phyloP scores from a whole-genome alignment of 805 yeast species.

The Metschnikowia peoriensis region DNA sequence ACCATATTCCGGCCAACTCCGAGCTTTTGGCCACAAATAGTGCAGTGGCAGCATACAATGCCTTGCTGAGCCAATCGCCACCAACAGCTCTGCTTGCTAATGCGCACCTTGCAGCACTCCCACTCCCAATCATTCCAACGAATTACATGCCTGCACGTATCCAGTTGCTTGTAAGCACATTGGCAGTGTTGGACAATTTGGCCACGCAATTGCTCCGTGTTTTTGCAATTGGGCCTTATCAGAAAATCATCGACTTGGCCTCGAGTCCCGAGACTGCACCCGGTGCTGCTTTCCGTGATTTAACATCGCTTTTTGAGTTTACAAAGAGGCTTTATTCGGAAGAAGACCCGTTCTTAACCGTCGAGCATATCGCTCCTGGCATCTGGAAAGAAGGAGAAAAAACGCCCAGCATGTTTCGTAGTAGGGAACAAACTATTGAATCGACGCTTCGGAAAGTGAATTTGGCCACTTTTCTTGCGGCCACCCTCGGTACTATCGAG shows the following conservation, averaged over 20 bases:
- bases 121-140: slow-evolving; percentile 57
- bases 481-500: slow-evolving; percentile 79
- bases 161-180: slow-evolving; percentile 61
- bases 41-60: slow-evolving; percentile 43
- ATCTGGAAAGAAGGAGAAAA: slow-evolving; percentile 63
- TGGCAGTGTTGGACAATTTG: slow-evolving; percentile 78
- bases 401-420: slow-evolving; percentile 56
- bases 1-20: slow-evolving; percentile 38
- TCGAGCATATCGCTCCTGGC: slow-evolving; percentile 69
- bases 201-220: slow-evolving; percentile 76
- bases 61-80: slow-evolving; percentile 39
- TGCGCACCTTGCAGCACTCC: slow-evolving; percentile 61
- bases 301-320: slow-evolving; percentile 76
- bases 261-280: slow-evolving; percentile 63
- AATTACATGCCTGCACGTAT: slow-evolving; percentile 56
- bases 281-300: slow-evolving; percentile 63
- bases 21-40: slow-evolving; percentile 40
- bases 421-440: slow-evolving; percentile 59
- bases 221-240: slow-evolving; percentile 71
- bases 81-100: slow-evolving; percentile 32
- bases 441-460: slow-evolving; percentile 79
- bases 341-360: slow-evolving; percentile 69
- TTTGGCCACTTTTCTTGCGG: slow-evolving; percentile 82
- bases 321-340: slow-evolving; percentile 68
- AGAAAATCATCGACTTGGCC: slow-evolving; percentile 68